A percentile compares a stretch with the other conserved stretches of the same genome.
Conservation (phyloP, 2,329 filamentous ascomycete species). For the Plenodomus lindquistii region DNA sequence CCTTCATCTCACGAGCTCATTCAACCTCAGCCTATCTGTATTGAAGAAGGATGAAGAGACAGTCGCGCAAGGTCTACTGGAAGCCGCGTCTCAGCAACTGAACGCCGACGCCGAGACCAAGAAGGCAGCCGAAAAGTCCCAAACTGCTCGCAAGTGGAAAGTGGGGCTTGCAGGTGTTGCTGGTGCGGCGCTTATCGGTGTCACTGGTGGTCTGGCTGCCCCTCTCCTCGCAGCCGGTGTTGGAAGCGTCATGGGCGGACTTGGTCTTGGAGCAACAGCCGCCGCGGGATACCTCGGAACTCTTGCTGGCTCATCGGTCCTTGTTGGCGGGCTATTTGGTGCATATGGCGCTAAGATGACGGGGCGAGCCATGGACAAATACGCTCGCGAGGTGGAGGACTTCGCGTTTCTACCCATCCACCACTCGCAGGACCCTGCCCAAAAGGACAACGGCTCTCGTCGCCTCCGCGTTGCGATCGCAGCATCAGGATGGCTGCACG, state of each 20-base stretch:
- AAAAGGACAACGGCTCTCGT: constrained; percentile 53
- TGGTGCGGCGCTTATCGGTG: constrained; percentile 82
- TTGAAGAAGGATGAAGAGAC: constrained; percentile 74
- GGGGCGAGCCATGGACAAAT: constrained; percentile 84
- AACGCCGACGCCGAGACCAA: constrained; percentile 76
- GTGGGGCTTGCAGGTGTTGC: constrained; percentile 87
- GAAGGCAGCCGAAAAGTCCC: constrained; percentile 70
- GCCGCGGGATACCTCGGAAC: constrained; percentile 79
- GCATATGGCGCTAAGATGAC: constrained; percentile 87
- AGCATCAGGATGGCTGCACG: constrained; percentile 78
- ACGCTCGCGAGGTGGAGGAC: constrained; percentile 82
- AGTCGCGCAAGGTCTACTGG: constrained; percentile 73
- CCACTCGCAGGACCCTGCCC: constrained; percentile 50
- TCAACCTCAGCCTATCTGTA: constrained; percentile 67
- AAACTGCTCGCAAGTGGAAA: constrained; percentile 71
- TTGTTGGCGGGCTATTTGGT: constrained; percentile 85
- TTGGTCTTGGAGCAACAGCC: constrained; percentile 73
- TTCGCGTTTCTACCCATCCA: constrained; percentile 80
- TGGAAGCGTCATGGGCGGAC: constrained; percentile 75
- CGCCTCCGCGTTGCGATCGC: constrained; percentile 78
- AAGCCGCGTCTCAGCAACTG: constrained; percentile 70
- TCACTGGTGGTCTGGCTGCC: constrained; percentile 77
- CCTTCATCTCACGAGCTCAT: constrained; percentile 69
- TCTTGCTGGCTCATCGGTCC: constrained; percentile 75
- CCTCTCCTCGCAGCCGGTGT: constrained; percentile 78